These are phyloP conservation scores for Physocladia obscura DNA, from an alignment of 192 early-diverging fungal genomes.

Conservation along the genomic window DNA sequence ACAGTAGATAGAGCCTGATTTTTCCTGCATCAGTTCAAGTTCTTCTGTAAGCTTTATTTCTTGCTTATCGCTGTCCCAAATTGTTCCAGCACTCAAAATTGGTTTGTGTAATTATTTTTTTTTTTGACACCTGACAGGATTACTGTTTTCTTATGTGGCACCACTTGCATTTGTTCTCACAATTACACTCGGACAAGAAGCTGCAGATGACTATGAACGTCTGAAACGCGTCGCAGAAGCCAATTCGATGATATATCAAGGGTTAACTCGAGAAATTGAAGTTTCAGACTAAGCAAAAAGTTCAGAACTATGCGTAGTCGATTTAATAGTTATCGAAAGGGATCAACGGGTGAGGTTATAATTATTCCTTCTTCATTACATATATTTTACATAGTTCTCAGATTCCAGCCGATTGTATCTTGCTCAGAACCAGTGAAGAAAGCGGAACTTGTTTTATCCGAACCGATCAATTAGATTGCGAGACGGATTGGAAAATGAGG, in stretches of 20 bases:
- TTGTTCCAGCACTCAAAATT: slow-evolving; percentile 82
- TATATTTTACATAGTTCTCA: too few species aligned
- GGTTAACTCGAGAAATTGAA: slow-evolving; percentile 43
- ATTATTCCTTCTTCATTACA: too few species aligned
- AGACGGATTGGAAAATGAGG: slow-evolving; percentile 95
- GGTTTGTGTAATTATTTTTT: too few species aligned
- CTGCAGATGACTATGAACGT: slow-evolving; percentile 82
- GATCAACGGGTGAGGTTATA: slow-evolving; percentile 69
- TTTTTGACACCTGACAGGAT: slow-evolving; percentile 30
- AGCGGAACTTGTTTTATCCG: slow-evolving; percentile 90
- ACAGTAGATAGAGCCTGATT: too few species aligned
- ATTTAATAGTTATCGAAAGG: slow-evolving; percentile 78
- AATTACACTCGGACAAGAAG: slow-evolving; percentile 91
- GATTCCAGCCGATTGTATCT: slow-evolving; percentile 87
- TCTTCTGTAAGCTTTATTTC: slow-evolving; percentile 96
- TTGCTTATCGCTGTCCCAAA: slow-evolving; percentile 86
- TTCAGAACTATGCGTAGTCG: slow-evolving; percentile 83
- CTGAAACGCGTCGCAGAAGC: slow-evolving; percentile 61
- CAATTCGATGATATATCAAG: slow-evolving; percentile 79
- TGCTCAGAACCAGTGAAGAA: slow-evolving; percentile 79
- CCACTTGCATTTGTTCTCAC: slow-evolving; percentile 87
- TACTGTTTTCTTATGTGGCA: slow-evolving; percentile 89
- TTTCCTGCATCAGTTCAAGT: slow-evolving; percentile 79
- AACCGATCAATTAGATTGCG: slow-evolving; percentile 94
- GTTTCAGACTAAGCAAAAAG: slow-evolving; percentile 19